Evolutionary conservation across 768 basidiomycete genomes (phyloP).

Genomic region (Lactifluus volemus): DNA sequence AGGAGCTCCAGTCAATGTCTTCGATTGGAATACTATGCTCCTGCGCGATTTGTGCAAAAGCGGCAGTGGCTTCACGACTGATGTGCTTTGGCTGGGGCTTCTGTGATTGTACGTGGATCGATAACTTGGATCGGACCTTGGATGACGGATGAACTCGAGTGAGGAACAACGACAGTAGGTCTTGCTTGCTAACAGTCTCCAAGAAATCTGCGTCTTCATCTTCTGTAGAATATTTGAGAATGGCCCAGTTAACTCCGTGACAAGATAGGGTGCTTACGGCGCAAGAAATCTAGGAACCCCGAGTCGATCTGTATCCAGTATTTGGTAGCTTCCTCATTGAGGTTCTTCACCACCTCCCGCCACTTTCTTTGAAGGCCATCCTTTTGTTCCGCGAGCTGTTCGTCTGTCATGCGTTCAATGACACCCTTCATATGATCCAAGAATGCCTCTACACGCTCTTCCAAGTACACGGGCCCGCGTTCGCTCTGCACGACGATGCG

Average conservation of each 20-base stretch:
- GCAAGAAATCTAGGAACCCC: constrained; percentile 80
- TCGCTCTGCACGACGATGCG: constrained; percentile 88
- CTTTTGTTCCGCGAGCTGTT: constrained; percentile 74
- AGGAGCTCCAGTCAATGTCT: constrained; percentile 41
- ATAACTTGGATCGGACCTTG: constrained; percentile 66
- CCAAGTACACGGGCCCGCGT: constrained; percentile 67
- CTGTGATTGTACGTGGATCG: constrained; percentile 72
- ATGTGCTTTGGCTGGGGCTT: constrained; percentile 52
- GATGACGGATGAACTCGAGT: constrained; percentile 63
- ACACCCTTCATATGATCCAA: constrained; percentile 60
- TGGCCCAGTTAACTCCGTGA: neutral
- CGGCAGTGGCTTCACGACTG: constrained; percentile 52
- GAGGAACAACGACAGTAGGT: constrained; percentile 65
- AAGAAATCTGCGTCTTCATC: constrained; percentile 64
- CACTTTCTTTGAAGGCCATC: constrained; percentile 68
- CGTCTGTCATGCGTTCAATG: constrained; percentile 59
- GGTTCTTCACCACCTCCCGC: constrained; percentile 82
- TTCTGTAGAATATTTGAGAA: constrained; percentile 34
- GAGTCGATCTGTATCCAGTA: constrained; percentile 66
- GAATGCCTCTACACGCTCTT: constrained; percentile 84
- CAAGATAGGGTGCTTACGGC: constrained; percentile 46
- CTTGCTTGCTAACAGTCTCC: constrained; percentile 57
- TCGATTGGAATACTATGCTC: constrained; percentile 42
- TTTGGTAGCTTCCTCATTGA: constrained; percentile 66
- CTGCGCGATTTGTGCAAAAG: constrained; percentile 48